Percentiles rank a stretch among this genome's conserved stretches.
phyloP scores from a whole-genome alignment of 73 alveolate species.

The Paraurostyla sp. region DNA sequence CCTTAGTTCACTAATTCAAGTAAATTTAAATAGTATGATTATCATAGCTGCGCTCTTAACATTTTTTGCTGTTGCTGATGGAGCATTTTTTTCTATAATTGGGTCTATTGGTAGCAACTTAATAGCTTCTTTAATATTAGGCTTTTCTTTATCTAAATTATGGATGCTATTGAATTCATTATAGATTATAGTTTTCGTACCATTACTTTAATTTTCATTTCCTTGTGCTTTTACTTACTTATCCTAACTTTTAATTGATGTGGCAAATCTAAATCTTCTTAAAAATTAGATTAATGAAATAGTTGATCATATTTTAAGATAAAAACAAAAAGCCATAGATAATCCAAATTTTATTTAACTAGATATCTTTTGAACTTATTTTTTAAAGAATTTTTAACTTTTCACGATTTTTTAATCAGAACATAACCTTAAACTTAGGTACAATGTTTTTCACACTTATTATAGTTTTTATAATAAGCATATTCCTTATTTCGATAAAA shows the following conservation, averaged over 20 bases:
- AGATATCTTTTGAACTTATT: too few species aligned
- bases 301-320: background rate
- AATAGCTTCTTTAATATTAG: background rate
- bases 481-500: too few species aligned
- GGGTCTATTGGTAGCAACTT: background rate
- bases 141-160: background rate
- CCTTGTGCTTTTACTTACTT: background rate
- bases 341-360: background rate
- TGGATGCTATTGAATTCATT: conserved; percentile 41
- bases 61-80: background rate
- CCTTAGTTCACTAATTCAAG: too few species aligned
- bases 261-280: background rate
- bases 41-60: background rate
- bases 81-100: background rate
- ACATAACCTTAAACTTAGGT: too few species aligned
- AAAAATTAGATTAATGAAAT: background rate
- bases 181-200: background rate
- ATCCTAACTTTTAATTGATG: background rate
- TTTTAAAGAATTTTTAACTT: too few species aligned
- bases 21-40: too few species aligned
- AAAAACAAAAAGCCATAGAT: background rate
- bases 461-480: too few species aligned
- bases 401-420: too few species aligned
- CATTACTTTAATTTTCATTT: background rate
- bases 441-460: too few species aligned